Evolutionary conservation across 345 rosid genomes (phyloP), one percentile per base, ranked within the genome.

Genomic region (Ricinus communis): DNA sequence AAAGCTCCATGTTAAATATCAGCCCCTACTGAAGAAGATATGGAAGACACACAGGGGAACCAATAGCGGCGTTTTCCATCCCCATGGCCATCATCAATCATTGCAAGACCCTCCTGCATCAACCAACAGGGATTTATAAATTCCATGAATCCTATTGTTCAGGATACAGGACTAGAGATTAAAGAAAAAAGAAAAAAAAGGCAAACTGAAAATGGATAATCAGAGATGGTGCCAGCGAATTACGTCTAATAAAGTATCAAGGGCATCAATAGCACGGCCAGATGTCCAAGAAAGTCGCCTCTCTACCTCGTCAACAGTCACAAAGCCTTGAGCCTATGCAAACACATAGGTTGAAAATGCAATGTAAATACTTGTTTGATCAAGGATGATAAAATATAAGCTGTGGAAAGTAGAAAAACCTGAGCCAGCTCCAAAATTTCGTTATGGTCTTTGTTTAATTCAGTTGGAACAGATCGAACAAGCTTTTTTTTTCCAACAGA

Each of bases 361-460:
- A 50, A 58, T 15, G 36, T 16, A 45, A 45, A 71, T 18, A 33
- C 18, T 59, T 45, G 21, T 46, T 61, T 60, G n/a, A 73, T 30
- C 47, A 8, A 63, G 58, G 58, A 27, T 58, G 54, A 36, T 10
- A 59, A 25, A 21, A 3, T 10, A 25, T 24, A 3, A 25, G 53
- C 10, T 14, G 15, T 13, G 59, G 49, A 55, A 52, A 36, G 61
- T 1, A 21, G 27, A 50, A 21, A 71, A 68, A 86, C 92, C 97
- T 94, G 98, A 68, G 97, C 95, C 47, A 91, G 78, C 80, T 91
- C 95, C 83, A 94, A 73, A 70, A 94, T 88, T 73, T 84, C 93
- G 70, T 94, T 94, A 71, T 94, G 98, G 79, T 94, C 98, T 85
- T 87, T 90, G 85, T 94, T 91, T 76, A 91, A 81, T 79, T 90